Evolutionary conservation across 2,329 filamentous ascomycete species (phyloP).

Genomic region (Apiospora kogelbergensis): DNA sequence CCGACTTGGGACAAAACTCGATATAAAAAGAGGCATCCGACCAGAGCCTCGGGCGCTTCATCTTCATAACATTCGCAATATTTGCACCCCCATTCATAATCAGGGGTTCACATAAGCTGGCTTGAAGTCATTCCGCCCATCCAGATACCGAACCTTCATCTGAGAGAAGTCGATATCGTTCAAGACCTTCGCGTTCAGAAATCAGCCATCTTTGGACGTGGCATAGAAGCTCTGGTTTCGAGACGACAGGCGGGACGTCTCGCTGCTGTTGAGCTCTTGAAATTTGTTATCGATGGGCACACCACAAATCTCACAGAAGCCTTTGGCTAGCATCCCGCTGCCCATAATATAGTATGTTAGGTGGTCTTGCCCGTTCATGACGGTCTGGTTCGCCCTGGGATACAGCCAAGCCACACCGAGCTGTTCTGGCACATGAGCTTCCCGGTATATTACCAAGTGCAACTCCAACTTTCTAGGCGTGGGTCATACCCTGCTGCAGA

Average conservation of each 20-base stretch:
- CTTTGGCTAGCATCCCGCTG: slow-evolving; percentile 34
- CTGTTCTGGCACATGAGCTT: slow-evolving; percentile 25
- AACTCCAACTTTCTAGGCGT: background rate
- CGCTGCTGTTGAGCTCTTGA: slow-evolving; percentile 33
- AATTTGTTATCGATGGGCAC: slow-evolving; percentile 39
- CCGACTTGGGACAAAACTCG: slow-evolving; percentile 58
- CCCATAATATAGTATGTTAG: slow-evolving; percentile 39
- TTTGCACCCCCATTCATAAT: background rate
- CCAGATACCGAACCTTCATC: slow-evolving; percentile 23
- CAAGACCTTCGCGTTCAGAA: slow-evolving; percentile 40
- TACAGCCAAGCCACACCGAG: slow-evolving; percentile 47
- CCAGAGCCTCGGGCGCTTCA: background rate
- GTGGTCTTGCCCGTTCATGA: slow-evolving; percentile 39
- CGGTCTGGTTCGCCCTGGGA: slow-evolving; percentile 37
- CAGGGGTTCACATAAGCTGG: background rate
- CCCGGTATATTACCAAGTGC: background rate
- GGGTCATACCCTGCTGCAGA: slow-evolving; percentile 40
- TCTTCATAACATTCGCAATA: background rate
- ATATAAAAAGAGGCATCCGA: slow-evolving; percentile 21
- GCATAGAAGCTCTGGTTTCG: slow-evolving; percentile 18
- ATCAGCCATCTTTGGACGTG: slow-evolving; percentile 17
- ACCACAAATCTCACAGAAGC: slow-evolving; percentile 50
- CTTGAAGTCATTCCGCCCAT: slow-evolving; percentile 17
- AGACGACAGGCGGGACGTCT: slow-evolving; percentile 34
- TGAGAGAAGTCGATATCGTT: slow-evolving; percentile 36